These are phyloP conservation scores for Massariosphaeria phaeospora DNA, from an alignment of 495 filamentous ascomycete genomes.

Conservation along the genomic window DNA sequence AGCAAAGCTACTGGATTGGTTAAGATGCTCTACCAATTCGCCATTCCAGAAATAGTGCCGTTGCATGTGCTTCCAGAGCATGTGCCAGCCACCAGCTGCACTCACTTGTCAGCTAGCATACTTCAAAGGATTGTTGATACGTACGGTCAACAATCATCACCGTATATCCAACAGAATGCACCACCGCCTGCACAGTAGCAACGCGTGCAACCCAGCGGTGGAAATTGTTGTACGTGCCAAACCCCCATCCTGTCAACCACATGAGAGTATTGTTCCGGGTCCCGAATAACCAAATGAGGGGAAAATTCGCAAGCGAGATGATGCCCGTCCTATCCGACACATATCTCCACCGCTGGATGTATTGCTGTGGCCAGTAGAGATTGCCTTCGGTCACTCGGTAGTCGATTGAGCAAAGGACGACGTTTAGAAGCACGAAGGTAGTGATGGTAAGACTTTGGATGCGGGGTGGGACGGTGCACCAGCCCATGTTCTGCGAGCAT, in stretches of 20 bases:
- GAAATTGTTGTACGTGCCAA: constrained; percentile 27
- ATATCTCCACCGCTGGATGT: constrained; percentile 18
- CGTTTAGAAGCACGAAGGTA: constrained; percentile 44
- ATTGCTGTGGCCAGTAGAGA: constrained; percentile 15
- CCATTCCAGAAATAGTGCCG: constrained; percentile 26
- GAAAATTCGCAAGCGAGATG: constrained; percentile 24
- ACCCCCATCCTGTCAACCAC: constrained; percentile 29
- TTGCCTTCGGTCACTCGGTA: constrained; percentile 39
- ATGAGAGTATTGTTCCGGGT: constrained; percentile 24
- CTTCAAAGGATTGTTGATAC: background rate
- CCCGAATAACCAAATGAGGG: constrained; percentile 25
- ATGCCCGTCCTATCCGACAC: constrained; percentile 25
- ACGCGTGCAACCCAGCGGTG: constrained; percentile 26
- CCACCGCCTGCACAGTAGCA: constrained; percentile 20
- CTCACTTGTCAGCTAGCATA: background rate
- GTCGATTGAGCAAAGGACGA: constrained; percentile 38
- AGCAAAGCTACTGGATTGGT: background rate
- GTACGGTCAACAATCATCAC: constrained; percentile 8
- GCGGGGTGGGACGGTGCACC: constrained; percentile 44
- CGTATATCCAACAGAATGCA: constrained; percentile 26
- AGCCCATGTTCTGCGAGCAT: constrained; percentile 26
- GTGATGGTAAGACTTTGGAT: constrained; percentile 42
- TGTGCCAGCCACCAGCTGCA: constrained; percentile 9
- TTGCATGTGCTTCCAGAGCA: constrained; percentile 2
- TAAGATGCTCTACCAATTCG: background rate